Base-by-base conservation (phyloP, 2,329 filamentous ascomycete species). In the Xylaria multiplex region DNA sequence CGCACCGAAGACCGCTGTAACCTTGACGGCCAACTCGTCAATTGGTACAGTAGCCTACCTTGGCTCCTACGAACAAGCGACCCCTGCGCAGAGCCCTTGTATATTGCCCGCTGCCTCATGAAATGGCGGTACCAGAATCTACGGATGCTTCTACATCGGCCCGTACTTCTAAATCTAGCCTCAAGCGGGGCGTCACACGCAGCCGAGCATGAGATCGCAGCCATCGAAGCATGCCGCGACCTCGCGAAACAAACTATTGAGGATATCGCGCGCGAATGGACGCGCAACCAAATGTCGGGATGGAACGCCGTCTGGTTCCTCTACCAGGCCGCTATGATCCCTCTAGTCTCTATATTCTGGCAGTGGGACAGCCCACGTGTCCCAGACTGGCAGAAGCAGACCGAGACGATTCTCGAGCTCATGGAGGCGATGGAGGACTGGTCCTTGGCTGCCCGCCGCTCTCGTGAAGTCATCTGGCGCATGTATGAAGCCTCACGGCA, bases 251-350 rank as follows among this genome's bases (percentile, higher is more conserved):
- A 89, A 69, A 90, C 90, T 0, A 92, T 94, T 68, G 85, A 89
- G 64, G 90, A 93, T 66, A 92, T 94, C 68, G 85, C 88, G 11
- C 81, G 83, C 24, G 90, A 91, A 68, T 93, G 90, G 80, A 86
- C 86, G 52, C 86, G 88, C 52, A 91, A 92, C 74, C 88, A 93
- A 74, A 91, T 94, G 80, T 88, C 88, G 0, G 91, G 91, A 8
- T 94, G 91, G 91, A 92, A 93, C 75, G 91, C 90, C 0, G 91
- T 92, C 2, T 93, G 91, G 91, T 90, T 93, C 78, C 85, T 92
- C 65, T 94, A 93, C 79, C 91, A 94, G 77, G 91, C 91, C 0
- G 88, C 88, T 69, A 92, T 94, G 89, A 88, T 94, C 8, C 91
- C 91, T 0, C 84, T 95, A 1, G 86, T 95, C 11, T 90, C 87